Evolutionary conservation across 73 alveolate species (phyloP).

Genomic region (Durusdinium trenchii): DNA sequence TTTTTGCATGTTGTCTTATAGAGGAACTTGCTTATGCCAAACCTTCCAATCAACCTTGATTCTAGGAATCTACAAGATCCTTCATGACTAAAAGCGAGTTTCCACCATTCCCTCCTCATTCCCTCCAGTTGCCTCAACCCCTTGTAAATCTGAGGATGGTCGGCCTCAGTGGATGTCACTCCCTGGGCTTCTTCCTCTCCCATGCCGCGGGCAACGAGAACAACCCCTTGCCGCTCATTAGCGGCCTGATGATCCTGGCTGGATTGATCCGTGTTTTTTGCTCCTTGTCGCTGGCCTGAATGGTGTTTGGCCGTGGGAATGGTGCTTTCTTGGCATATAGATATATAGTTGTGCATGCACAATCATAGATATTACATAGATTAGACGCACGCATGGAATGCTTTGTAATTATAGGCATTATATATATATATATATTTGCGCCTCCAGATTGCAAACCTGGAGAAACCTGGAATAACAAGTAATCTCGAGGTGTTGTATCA

Average conservation of each 20-base stretch:
- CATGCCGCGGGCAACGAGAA: not conserved
- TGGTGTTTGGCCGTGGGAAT: too few relatives aligned
- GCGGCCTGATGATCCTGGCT: conserved; percentile 24
- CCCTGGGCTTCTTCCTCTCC: conserved; percentile 45
- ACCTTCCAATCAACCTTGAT: not conserved
- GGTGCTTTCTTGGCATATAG: not conserved
- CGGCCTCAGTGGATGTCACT: conserved; percentile 67
- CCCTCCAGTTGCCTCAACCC: not conserved
- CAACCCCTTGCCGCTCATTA: conserved; percentile 38
- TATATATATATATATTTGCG: too few relatives aligned
- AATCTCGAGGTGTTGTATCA: too few relatives aligned
- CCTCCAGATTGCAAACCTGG: too few relatives aligned
- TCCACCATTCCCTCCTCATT: too few relatives aligned
- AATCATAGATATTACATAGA: too few relatives aligned
- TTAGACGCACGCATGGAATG: not conserved
- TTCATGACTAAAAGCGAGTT: too few relatives aligned
- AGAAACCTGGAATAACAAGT: too few relatives aligned
- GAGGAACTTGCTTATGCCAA: not conserved
- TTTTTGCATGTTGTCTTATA: not conserved
- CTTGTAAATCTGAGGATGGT: conserved; percentile 34
- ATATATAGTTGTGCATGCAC: not conserved
- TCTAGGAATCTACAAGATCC: too few relatives aligned
- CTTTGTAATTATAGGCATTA: not conserved
- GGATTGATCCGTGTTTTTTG: conserved; percentile 47
- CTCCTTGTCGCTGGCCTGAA: too few relatives aligned